These are phyloP conservation scores for Penicillium parvum DNA, from an alignment of 495 filamentous ascomycete species.

Conservation along the genomic window DNA sequence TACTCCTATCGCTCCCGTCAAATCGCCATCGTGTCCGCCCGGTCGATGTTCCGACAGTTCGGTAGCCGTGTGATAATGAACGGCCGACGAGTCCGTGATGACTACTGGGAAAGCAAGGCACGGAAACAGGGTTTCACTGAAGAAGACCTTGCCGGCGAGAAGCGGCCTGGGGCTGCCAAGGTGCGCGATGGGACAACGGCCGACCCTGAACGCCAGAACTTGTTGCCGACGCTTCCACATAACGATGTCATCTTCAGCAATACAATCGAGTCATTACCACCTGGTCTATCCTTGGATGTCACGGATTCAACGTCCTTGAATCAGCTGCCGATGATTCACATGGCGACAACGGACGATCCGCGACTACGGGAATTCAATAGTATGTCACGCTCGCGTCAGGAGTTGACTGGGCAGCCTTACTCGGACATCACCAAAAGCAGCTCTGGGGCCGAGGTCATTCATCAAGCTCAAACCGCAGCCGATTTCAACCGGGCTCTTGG, in stretches of 20 bases:
- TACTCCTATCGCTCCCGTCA: slow-evolving; percentile 98
- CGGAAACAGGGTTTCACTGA: slow-evolving; percentile 98
- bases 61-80: slow-evolving; percentile 90
- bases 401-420: slow-evolving; percentile 83
- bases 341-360: slow-evolving; percentile 70
- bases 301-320: slow-evolving; percentile 55
- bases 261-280: slow-evolving; percentile 58
- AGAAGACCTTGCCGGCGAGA: slow-evolving; percentile 93
- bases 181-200: slow-evolving; percentile 64
- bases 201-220: slow-evolving; percentile 37
- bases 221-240: slow-evolving; percentile 56
- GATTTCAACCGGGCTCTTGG: slow-evolving; percentile 84
- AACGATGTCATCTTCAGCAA: slow-evolving; percentile 82
- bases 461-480: slow-evolving; percentile 80
- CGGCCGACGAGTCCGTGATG: slow-evolving; percentile 87
- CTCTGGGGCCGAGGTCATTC: slow-evolving; percentile 75
- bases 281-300: slow-evolving; percentile 65
- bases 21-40: slow-evolving; percentile 97
- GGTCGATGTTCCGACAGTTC: slow-evolving; percentile 99
- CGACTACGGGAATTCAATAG: slow-evolving; percentile 76
- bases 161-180: slow-evolving; percentile 88
- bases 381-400: slow-evolving; percentile 82
- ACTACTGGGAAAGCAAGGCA: slow-evolving; percentile 98
- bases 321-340: slow-evolving; percentile 80
- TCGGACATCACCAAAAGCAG: slow-evolving; percentile 80